Evolutionary conservation across 192 early-diverging fungal genomes (phyloP).

Genomic region (Entophlyctis helioformis): DNA sequence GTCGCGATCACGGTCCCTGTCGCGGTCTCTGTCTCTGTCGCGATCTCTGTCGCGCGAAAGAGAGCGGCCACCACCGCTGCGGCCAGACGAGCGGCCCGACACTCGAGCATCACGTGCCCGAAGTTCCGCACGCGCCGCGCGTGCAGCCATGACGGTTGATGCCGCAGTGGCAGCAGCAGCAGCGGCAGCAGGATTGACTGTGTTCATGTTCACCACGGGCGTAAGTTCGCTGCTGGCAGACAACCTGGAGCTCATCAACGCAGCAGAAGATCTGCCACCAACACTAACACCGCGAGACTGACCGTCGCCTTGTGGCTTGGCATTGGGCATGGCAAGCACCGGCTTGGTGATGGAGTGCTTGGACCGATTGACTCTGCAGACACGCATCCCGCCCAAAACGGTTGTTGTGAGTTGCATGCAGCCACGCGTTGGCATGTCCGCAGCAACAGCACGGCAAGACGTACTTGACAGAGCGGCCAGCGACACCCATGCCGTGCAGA

Average conservation of each 20-base stretch:
- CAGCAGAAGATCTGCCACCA: not conserved
- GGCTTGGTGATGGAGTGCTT: constrained; percentile 67
- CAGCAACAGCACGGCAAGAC: constrained; percentile 2
- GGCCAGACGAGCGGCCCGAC: no score
- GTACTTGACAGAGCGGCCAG: constrained; percentile 51
- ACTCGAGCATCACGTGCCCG: constrained; percentile 3
- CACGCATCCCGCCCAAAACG: no score
- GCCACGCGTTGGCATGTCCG: not conserved
- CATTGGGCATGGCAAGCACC: constrained; percentile 35
- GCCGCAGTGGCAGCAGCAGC: no score
- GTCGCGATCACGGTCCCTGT: no score
- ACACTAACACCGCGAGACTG: not conserved
- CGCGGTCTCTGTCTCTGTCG: no score
- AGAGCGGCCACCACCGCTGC: no score
- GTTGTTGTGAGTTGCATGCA: no score
- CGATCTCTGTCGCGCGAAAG: no score
- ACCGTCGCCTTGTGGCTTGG: constrained; percentile 10
- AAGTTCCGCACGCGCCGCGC: constrained; percentile 4
- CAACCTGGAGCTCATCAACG: no score
- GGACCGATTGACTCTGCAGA: constrained; percentile 50
- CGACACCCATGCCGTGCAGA: constrained; percentile 53
- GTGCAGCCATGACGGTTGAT: not conserved
- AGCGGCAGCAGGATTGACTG: no score
- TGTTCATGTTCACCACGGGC: no score
- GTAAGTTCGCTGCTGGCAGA: no score